phyloP scores from a whole-genome alignment of 2,329 filamentous ascomycete genomes.

The Emergomyces orientalis region DNA sequence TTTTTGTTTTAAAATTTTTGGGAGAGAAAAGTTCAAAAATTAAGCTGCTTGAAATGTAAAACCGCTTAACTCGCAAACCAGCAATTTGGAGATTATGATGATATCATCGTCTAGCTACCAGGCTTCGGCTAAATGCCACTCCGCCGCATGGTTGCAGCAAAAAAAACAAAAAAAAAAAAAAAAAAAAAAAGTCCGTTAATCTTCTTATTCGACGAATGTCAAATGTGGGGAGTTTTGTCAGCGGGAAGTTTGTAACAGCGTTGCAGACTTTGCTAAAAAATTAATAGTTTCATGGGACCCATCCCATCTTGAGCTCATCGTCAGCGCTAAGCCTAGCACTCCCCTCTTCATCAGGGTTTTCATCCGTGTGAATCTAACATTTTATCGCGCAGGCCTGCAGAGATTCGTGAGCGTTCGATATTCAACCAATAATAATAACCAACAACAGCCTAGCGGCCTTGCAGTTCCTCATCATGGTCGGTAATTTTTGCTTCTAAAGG shows the following conservation, averaged over 20 bases:
- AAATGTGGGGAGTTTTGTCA: too few species aligned
- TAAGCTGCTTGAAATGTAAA: not conserved
- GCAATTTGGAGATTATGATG: not conserved
- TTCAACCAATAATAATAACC: not conserved
- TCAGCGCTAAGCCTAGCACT: not conserved
- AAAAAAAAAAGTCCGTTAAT: too few species aligned
- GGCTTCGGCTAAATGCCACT: not conserved
- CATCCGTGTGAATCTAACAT: not conserved
- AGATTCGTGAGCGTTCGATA: not conserved
- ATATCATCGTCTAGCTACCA: not conserved
- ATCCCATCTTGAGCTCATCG: not conserved
- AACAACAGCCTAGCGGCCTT: not conserved
- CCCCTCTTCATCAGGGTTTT: not conserved
- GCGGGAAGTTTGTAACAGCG: too few species aligned
- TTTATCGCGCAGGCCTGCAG: not conserved
- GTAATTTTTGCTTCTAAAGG: not conserved
- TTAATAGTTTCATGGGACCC: not conserved
- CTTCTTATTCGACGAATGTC: too few species aligned
- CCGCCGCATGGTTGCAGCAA: too few species aligned
- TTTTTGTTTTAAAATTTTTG: not conserved
- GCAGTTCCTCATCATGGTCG: not conserved
- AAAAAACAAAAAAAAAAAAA: too few species aligned
- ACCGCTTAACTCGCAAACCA: not conserved
- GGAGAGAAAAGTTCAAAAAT: not conserved
- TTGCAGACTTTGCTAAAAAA: too few species aligned